Conservation (phyloP, 2,329 filamentous ascomycete species). For the Dactylellina leptospora region DNA sequence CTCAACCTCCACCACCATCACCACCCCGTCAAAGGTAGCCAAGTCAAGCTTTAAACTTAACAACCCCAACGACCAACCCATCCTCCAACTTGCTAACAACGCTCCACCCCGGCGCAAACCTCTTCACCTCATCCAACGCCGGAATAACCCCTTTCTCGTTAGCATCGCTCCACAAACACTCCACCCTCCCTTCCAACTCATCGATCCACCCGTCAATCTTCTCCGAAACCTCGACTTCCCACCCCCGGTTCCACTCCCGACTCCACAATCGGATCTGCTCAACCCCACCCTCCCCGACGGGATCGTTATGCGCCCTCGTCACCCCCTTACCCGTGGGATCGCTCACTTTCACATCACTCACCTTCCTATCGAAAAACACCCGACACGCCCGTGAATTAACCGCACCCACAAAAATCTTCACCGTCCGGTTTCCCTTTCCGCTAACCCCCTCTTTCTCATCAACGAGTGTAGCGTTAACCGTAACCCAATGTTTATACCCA, state of each 20-base stretch:
- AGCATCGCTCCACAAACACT: conserved; percentile 88
- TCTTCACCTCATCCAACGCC: conserved; percentile 79
- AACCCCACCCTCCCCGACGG: conserved; percentile 71
- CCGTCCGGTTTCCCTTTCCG: conserved; percentile 64
- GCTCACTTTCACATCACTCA: background rate
- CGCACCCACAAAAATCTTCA: conserved; percentile 73
- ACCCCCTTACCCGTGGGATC: conserved; percentile 66
- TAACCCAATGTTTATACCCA: conserved; percentile 69
- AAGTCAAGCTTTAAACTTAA: conserved; percentile 23
- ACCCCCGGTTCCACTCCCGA: conserved; percentile 77
- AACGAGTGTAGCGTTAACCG: conserved; percentile 68
- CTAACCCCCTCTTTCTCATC: conserved; percentile 58
- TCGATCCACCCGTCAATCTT: conserved; percentile 47
- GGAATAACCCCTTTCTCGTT: conserved; percentile 76
- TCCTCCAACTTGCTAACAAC: conserved; percentile 77
- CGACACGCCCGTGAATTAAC: conserved; percentile 81
- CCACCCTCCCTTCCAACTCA: conserved; percentile 70
- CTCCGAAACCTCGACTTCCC: conserved; percentile 73
- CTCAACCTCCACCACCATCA: too few species aligned
- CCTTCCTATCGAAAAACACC: conserved; percentile 62
- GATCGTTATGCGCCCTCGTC: conserved; percentile 68
- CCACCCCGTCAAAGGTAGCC: too few species aligned
- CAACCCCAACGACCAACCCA: conserved; percentile 77
- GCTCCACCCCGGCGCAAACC: conserved; percentile 82
- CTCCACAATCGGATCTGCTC: conserved; percentile 81